A percentile compares a stretch with the other conserved stretches of the same genome.
phyloP scores from a whole-genome alignment of 1,284 basidiomycete species.

The Melampsora larici-populina region DNA sequence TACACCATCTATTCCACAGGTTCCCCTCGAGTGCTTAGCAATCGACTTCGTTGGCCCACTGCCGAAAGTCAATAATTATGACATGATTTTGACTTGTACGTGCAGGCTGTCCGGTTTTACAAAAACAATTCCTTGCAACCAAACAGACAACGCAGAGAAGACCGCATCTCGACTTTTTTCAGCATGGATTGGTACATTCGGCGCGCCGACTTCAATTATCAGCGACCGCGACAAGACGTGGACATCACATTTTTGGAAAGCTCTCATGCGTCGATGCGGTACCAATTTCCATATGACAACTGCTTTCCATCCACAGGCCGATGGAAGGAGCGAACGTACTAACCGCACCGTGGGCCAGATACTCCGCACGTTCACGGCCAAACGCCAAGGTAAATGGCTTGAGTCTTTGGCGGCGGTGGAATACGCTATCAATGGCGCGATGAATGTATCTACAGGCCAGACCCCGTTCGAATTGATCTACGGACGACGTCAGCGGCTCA shows the following conservation, averaged over 20 bases:
- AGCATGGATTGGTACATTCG: too few species aligned
- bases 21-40: too few species aligned
- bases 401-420: not conserved
- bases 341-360: conserved; percentile 54
- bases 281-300: conserved; percentile 45
- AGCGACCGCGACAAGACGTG: conserved; percentile 49
- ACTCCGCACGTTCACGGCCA: conserved; percentile 34
- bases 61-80: too few species aligned
- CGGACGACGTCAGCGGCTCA: conserved; percentile 28
- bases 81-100: too few species aligned
- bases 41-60: too few species aligned
- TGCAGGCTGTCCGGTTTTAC: too few species aligned
- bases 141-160: too few species aligned
- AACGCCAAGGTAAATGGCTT: too few species aligned
- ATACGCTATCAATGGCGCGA: conserved; percentile 45
- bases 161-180: too few species aligned
- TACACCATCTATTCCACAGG: too few species aligned
- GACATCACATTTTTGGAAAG: conserved; percentile 4
- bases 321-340: conserved; percentile 51
- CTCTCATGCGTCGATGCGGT: conserved; percentile 46
- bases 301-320: conserved; percentile 50
- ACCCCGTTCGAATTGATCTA: too few species aligned
- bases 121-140: too few species aligned
- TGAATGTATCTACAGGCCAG: conserved; percentile 38
- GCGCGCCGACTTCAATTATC: conserved; percentile 46